Percentiles rank a stretch among this genome's conserved stretches.
phyloP scores from a whole-genome alignment of 148 eudicot species.

The Fagopyrum homotropicum region DNA sequence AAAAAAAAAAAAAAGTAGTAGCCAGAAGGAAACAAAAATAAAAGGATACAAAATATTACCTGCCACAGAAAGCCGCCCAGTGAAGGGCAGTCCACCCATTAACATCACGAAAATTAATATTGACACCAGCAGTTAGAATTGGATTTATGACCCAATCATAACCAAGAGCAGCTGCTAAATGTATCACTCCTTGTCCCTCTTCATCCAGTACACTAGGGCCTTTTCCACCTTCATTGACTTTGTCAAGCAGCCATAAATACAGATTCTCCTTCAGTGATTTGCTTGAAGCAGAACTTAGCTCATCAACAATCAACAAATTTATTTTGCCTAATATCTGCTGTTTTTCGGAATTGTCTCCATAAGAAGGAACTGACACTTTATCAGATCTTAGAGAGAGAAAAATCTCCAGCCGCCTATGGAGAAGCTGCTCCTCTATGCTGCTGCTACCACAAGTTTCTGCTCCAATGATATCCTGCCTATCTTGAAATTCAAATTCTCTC shows the following conservation, averaged over 20 bases:
- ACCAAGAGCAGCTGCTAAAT: slow-evolving; percentile 70
- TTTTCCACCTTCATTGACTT: slow-evolving; percentile 42
- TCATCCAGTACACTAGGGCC: slow-evolving; percentile 44
- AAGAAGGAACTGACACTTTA: slow-evolving; percentile 15
- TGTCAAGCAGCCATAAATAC: slow-evolving; percentile 40
- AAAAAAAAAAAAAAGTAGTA: neutral
- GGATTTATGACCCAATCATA: slow-evolving; percentile 56
- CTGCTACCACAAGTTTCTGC: slow-evolving; percentile 27
- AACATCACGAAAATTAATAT: slow-evolving; percentile 57
- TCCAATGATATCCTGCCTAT: slow-evolving; percentile 30
- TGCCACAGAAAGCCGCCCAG: slow-evolving; percentile 76
- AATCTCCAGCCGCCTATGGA: slow-evolving; percentile 31
- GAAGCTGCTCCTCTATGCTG: slow-evolving; percentile 30
- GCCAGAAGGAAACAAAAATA: neutral
- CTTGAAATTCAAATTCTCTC: slow-evolving; percentile 77
- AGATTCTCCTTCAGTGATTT: slow-evolving; percentile 38
- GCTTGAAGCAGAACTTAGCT: slow-evolving; percentile 12
- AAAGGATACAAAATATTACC: slow-evolving; percentile 23
- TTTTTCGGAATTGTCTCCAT: slow-evolving; percentile 18
- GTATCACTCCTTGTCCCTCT: slow-evolving; percentile 61
- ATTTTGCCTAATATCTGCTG: slow-evolving; percentile 27
- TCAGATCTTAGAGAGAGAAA: slow-evolving; percentile 25
- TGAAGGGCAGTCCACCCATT: slow-evolving; percentile 78
- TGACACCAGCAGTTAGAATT: slow-evolving; percentile 49
- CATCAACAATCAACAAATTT: slow-evolving; percentile 26